Evolutionary conservation across 2,329 filamentous ascomycete species (phyloP), one percentile per base, ranked within the genome.

Genomic region (Ophiocordyceps unilateralis): DNA sequence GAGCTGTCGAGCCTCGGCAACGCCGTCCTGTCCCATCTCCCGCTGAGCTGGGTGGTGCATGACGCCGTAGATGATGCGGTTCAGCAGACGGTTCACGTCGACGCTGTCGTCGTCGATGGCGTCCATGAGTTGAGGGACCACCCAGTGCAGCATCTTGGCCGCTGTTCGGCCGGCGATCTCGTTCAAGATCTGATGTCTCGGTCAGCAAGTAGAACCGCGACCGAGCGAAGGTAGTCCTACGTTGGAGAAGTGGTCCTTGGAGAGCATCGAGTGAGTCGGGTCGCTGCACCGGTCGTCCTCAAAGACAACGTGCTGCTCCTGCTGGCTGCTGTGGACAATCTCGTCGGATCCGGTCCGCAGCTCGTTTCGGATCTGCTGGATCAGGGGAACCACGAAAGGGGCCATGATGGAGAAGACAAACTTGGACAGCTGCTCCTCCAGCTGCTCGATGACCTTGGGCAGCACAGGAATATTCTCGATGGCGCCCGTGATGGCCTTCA

Each of bases 201-300:
- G 22, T 45, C 51, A 46, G 49, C 43, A 20, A 37, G 19, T n/a
- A n/a, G n/a, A n/a, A n/a, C n/a, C n/a, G n/a, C n/a, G n/a, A n/a
- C n/a, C n/a, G n/a, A n/a, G n/a, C n/a, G n/a, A n/a, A n/a, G n/a
- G n/a, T 15, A 5, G 20, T 52, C 69, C 62, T 58, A 81, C 69
- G 55, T 93, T 93, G 49, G 81, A 83, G 60, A 95, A 95, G 62
- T 95, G 88, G 54, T 95, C 88, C 66, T 95, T 95, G 46, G 86
- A 87, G 42, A 95, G 68, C 88, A 94, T 94, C 19, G 85, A 93
- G 65, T 95, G 88, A 1, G 88, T 95, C 0, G 88, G 89, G 55
- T 95, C 81, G 19, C 76, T 78, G 48, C 67, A 82, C 42, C 72
- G 48, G 55, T 93, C 81, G 50, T 95, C 79, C 39, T 83, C 64